A percentile compares a stretch with the other conserved stretches of the same genome.
These are phyloP conservation scores for Aspergillus spinulosporus DNA, from an alignment of 2,329 filamentous ascomycete species.

Conservation along the genomic window DNA sequence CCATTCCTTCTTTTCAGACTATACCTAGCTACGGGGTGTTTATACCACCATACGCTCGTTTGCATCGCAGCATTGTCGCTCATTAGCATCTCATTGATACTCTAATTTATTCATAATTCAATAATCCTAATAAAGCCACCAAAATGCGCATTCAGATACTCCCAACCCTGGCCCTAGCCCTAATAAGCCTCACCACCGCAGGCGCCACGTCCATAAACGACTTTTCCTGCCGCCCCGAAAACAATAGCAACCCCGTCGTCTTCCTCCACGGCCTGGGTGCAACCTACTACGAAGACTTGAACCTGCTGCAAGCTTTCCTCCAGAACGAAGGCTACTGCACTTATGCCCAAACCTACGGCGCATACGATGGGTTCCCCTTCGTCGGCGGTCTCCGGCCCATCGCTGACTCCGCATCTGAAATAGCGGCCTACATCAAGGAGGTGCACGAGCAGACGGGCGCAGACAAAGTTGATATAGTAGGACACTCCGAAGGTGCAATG, in stretches of 20 bases:
- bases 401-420: constrained; percentile 40
- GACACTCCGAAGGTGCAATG: constrained; percentile 48
- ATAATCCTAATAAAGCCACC: background rate
- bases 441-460: constrained; percentile 39
- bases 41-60: no score
- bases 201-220: constrained; percentile 33
- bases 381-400: constrained; percentile 43
- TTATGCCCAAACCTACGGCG: constrained; percentile 46
- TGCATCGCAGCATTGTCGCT: background rate
- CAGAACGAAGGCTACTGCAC: constrained; percentile 45
- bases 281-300: constrained; percentile 41
- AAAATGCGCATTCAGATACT: constrained; percentile 22
- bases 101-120: background rate
- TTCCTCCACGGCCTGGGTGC: constrained; percentile 42
- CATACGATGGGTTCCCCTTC: constrained; percentile 38
- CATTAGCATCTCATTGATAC: background rate
- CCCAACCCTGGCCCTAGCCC: constrained; percentile 1
- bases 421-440: constrained; percentile 42
- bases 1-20: background rate
- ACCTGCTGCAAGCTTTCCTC: constrained; percentile 38
- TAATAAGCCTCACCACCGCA: constrained; percentile 10
- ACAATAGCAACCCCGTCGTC: constrained; percentile 36
- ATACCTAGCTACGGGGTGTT: background rate
- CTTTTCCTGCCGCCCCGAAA: constrained; percentile 33
- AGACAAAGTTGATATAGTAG: constrained; percentile 43